A percentile compares a stretch with the other conserved stretches of the same genome.
phyloP scores from a whole-genome alignment of 1,139 yeast species.

The Suhomyces bribrorum region DNA sequence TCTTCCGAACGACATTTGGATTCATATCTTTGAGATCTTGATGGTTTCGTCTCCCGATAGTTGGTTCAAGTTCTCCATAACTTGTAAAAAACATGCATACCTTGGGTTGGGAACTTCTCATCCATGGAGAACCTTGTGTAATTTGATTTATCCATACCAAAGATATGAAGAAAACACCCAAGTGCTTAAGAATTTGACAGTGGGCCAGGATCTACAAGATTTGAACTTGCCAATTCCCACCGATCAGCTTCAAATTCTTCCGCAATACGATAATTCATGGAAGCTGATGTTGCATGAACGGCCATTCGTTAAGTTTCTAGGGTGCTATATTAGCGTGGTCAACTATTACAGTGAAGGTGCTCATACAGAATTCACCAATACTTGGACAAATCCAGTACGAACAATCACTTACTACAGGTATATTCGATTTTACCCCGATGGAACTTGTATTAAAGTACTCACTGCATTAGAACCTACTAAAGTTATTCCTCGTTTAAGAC shows the following conservation, averaged over 20 bases:
- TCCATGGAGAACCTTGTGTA: constrained; percentile 60
- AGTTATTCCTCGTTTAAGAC: constrained; percentile 58
- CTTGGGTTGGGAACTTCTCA: constrained; percentile 58
- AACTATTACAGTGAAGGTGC: constrained; percentile 84
- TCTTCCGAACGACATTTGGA: constrained; percentile 67
- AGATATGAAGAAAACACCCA: constrained; percentile 44
- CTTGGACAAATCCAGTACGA: constrained; percentile 78
- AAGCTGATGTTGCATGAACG: constrained; percentile 46
- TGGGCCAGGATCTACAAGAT: constrained; percentile 22
- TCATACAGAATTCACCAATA: constrained; percentile 58
- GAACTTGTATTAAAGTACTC: constrained; percentile 65
- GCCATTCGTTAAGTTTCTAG: constrained; percentile 78
- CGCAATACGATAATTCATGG: constrained; percentile 55
- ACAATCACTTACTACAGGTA: constrained; percentile 88
- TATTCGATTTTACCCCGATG: constrained; percentile 77
- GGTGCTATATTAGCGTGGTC: constrained; percentile 83
- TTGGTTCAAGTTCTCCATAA: constrained; percentile 64
- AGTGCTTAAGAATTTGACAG: constrained; percentile 16
- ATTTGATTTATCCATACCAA: constrained; percentile 59
- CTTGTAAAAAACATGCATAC: constrained; percentile 62
- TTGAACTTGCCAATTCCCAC: constrained; percentile 38
- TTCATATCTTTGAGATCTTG: constrained; percentile 54
- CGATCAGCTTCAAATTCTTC: constrained; percentile 45
- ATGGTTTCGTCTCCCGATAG: constrained; percentile 56
- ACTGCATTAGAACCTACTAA: constrained; percentile 65